Evolutionary conservation across 2,329 filamentous ascomycete genomes (phyloP).

Genomic region (Fusarium humuli): DNA sequence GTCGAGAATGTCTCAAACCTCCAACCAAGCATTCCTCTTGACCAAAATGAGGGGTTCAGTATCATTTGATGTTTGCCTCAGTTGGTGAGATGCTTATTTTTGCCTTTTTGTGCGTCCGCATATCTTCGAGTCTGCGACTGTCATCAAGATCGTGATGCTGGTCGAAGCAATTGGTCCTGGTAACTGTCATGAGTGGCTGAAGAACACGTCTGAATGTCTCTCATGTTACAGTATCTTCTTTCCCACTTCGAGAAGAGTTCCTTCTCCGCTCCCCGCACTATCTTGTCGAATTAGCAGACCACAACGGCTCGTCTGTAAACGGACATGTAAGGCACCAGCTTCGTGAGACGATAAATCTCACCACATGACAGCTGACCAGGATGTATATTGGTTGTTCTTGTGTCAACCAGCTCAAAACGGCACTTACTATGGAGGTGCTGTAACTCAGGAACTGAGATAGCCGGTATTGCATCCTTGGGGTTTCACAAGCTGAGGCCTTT

Average conservation of each 20-base stretch:
- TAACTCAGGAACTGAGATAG: constrained; percentile 18
- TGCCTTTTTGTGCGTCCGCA: background rate
- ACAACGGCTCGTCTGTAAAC: constrained; percentile 14
- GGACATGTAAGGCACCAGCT: constrained; percentile 41
- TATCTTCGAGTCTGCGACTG: background rate
- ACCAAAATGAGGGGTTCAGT: background rate
- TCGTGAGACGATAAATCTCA: constrained; percentile 30
- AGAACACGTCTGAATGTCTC: background rate
- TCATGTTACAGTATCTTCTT: background rate
- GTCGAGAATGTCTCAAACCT: background rate
- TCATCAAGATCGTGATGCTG: background rate
- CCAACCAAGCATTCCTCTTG: constrained; percentile 2
- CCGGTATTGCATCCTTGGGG: constrained; percentile 17
- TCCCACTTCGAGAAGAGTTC: background rate
- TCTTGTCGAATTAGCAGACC: constrained; percentile 12
- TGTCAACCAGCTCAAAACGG: constrained; percentile 25
- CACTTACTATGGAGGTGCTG: constrained; percentile 15
- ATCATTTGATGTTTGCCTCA: background rate
- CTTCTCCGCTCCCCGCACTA: constrained; percentile 4
- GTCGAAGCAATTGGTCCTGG: background rate
- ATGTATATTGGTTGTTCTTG: constrained; percentile 27
- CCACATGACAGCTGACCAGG: constrained; percentile 26
- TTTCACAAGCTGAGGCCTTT: constrained; percentile 29
- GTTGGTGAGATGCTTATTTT: background rate
- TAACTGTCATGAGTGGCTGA: background rate